Evolutionary conservation across 2,329 filamentous ascomycete genomes (phyloP).

Genomic region (Golovinomyces cichoracearum): DNA sequence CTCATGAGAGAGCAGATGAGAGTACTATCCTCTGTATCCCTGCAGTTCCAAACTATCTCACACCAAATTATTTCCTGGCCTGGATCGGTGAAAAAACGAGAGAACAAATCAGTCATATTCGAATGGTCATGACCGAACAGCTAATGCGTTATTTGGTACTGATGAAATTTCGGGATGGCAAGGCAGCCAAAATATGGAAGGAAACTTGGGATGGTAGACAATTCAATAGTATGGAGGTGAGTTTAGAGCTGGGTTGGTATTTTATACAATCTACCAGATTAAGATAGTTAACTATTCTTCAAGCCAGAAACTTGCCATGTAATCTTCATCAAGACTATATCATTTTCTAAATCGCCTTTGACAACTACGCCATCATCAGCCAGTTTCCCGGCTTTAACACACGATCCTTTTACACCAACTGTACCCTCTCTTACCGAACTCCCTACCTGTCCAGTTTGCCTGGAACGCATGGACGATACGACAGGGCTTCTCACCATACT

Average conservation of each 20-base stretch:
- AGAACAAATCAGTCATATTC: slow-evolving; percentile 70
- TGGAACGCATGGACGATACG: slow-evolving; percentile 96
- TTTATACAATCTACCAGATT: neutral
- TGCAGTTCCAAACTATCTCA: slow-evolving; percentile 82
- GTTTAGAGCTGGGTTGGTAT: slow-evolving; percentile 16
- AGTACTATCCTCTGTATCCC: slow-evolving; percentile 81
- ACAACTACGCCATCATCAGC: slow-evolving; percentile 43
- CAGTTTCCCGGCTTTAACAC: slow-evolving; percentile 30
- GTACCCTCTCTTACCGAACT: slow-evolving; percentile 73
- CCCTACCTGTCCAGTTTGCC: slow-evolving; percentile 83
- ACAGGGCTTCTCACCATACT: slow-evolving; percentile 85
- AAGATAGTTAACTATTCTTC: slow-evolving; percentile 6
- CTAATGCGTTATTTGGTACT: slow-evolving; percentile 86
- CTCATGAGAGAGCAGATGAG: slow-evolving; percentile 16
- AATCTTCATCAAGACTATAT: slow-evolving; percentile 78
- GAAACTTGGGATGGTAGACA: slow-evolving; percentile 74
- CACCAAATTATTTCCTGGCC: slow-evolving; percentile 67
- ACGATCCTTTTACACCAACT: slow-evolving; percentile 32
- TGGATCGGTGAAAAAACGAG: slow-evolving; percentile 76
- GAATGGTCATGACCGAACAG: slow-evolving; percentile 72
- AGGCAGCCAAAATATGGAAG: slow-evolving; percentile 54
- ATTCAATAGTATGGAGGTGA: slow-evolving; percentile 73
- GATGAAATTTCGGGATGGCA: slow-evolving; percentile 66
- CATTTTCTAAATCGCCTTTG: slow-evolving; percentile 33
- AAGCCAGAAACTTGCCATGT: slow-evolving; percentile 85